phyloP scores from a whole-genome alignment of 495 filamentous ascomycete species.

The Lindgomyces ingoldianus region DNA sequence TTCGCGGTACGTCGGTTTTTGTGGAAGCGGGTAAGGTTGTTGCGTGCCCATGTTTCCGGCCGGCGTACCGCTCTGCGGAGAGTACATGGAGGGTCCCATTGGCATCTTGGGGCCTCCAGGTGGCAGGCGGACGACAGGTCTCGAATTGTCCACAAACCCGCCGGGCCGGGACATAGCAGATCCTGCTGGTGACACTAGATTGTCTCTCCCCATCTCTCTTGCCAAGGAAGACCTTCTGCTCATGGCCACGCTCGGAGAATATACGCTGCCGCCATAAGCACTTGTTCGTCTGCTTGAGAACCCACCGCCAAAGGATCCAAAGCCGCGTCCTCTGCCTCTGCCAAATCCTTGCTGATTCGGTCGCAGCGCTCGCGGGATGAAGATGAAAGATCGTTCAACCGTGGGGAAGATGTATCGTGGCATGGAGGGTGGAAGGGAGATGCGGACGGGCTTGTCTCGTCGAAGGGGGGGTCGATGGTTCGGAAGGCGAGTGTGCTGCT shows the following conservation, averaged over 20 bases:
- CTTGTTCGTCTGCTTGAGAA: slow-evolving; percentile 74
- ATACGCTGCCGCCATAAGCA: slow-evolving; percentile 76
- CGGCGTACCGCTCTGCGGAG: slow-evolving; percentile 40
- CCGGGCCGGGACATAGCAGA: slow-evolving; percentile 70
- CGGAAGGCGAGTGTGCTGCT: slow-evolving; percentile 87
- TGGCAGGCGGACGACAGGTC: slow-evolving; percentile 86
- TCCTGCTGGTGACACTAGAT: slow-evolving; percentile 72
- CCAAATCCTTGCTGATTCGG: slow-evolving; percentile 85
- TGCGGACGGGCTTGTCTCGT: slow-evolving; percentile 93
- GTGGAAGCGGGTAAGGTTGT: slow-evolving; percentile 56
- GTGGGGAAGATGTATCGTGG: slow-evolving; percentile 90
- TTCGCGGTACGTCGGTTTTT: slow-evolving; percentile 76
- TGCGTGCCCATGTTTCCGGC: slow-evolving; percentile 55
- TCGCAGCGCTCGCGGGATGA: slow-evolving; percentile 90
- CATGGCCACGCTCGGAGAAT: slow-evolving; percentile 87
- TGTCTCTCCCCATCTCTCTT: slow-evolving; percentile 70
- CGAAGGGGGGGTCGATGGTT: slow-evolving; percentile 93
- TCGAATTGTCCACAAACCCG: slow-evolving; percentile 57
- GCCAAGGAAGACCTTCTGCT: slow-evolving; percentile 90
- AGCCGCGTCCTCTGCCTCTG: slow-evolving; percentile 69
- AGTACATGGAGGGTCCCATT: slow-evolving; percentile 11
- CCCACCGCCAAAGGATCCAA: slow-evolving; percentile 60
- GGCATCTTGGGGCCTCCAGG: slow-evolving; percentile 52
- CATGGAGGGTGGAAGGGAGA: slow-evolving; percentile 77
- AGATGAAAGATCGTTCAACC: slow-evolving; percentile 90